These are phyloP conservation scores for Taphrina communis DNA, from an alignment of 1,139 yeast species.

Conservation along the genomic window DNA sequence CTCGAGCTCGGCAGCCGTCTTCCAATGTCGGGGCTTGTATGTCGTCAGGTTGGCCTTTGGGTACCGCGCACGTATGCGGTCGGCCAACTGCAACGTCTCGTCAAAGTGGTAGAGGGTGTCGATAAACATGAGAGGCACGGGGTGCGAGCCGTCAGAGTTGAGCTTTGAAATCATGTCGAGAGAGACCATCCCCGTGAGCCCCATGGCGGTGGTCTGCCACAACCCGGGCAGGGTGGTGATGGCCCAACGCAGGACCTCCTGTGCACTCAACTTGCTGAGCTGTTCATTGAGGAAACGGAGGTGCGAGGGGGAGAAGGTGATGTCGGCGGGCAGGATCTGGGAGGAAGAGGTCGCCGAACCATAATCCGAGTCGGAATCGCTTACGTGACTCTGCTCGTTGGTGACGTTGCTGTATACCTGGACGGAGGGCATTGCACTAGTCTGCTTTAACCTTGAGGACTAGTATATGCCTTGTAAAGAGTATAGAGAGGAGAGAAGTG, in stretches of 20 bases:
- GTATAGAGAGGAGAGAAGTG: no score
- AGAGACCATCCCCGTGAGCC: slow-evolving; percentile 87
- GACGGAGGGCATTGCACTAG: slow-evolving; percentile 25
- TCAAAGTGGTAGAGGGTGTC: slow-evolving; percentile 94
- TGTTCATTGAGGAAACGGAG: slow-evolving; percentile 59
- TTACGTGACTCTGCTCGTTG: slow-evolving; percentile 30
- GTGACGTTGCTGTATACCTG: slow-evolving; percentile 2
- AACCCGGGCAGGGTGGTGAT: slow-evolving; percentile 77
- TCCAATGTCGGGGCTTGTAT: slow-evolving; percentile 67
- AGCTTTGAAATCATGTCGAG: slow-evolving; percentile 79
- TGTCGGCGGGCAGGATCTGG: slow-evolving; percentile 35
- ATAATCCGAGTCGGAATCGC: slow-evolving; percentile 38
- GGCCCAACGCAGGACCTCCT: slow-evolving; percentile 82
- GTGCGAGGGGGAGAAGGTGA: slow-evolving; percentile 45
- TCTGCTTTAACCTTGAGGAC: no score
- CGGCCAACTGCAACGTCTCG: slow-evolving; percentile 81
- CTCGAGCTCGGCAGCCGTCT: slow-evolving; percentile 69
- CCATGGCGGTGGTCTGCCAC: slow-evolving; percentile 93
- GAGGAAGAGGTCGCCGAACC: slow-evolving; percentile 33
- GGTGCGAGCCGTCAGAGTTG: slow-evolving; percentile 51
- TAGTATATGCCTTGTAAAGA: no score
- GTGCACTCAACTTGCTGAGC: slow-evolving; percentile 64
- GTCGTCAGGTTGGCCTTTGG: slow-evolving; percentile 62
- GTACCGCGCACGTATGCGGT: slow-evolving; percentile 64
- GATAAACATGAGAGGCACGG: slow-evolving; percentile 78